Evolutionary conservation across 2,329 filamentous ascomycete genomes (phyloP), one percentile per base, ranked within the genome.

Genomic region (Stagonosporopsis vannaccii): DNA sequence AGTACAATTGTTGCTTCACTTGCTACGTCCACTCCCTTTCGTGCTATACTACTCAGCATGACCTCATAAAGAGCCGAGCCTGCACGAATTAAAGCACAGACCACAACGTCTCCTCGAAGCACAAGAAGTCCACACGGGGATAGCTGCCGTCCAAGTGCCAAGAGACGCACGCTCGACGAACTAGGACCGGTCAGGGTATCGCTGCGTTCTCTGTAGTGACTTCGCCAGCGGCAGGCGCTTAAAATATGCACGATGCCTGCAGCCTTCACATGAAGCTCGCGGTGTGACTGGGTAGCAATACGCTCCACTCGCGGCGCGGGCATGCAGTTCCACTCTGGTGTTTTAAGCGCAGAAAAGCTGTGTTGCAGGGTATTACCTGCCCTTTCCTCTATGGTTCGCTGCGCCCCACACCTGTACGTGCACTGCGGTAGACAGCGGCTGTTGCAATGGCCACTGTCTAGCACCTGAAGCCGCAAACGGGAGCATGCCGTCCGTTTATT

Each of bases 261-360:
- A 54, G 51, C 42, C 32, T 58, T 61, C 58, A 63, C 61, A 63
- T 44, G 42, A 46, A 52, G 25, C 39, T 26, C 43, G 45, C 56
- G 37, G 32, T 40, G 33, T 65, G 37, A 68, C 33, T 69, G 62
- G 66, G 49, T 46, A 48, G 52, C 52, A 62, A 63, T 42, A 62
- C 67, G 67, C 67, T 63, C 44, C 20, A 20, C 25, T 19, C 48
- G 62, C 57, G 67, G 66, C 67, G 65, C 68, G 49, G 67, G 60
- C 57, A 52, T 50, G 30, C 53, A 40, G 59, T 52, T 39, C 51
- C 63, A 61, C 56, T 61, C 44, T 56, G 47, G 23, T 37, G 61
- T 44, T 65, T 64, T 73, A 72, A 66, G 68, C 70, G 70, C 71
- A 72, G 48, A 12, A 51, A 46, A 40, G 45, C 47, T 65, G 63